Evolutionary conservation across 1,139 yeast genomes (phyloP).

Genomic region (Hanseniaspora gamundiae): DNA sequence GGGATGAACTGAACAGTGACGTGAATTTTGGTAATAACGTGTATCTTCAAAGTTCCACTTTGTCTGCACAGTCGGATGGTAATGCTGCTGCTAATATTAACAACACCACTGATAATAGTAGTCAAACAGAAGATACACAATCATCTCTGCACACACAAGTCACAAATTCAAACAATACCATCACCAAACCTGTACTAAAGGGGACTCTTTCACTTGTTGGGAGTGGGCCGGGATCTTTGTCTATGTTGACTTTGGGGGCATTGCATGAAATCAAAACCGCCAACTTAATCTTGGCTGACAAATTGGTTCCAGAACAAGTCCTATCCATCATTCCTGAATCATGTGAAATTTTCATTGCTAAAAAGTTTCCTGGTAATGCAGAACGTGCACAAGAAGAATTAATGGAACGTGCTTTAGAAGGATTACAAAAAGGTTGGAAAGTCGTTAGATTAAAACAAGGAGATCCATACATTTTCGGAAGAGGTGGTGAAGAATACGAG

Average conservation of each 20-base stretch:
- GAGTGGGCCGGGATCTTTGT: conserved; percentile 86
- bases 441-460: conserved; percentile 93
- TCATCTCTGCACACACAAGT: not conserved
- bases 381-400: conserved; percentile 86
- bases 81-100: not conserved
- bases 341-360: conserved; percentile 73
- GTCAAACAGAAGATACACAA: not conserved
- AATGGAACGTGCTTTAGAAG: conserved; percentile 54
- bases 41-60: no score
- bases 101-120: not conserved
- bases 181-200: conserved; percentile 8
- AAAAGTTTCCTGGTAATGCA: conserved; percentile 95
- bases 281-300: conserved; percentile 79
- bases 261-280: conserved; percentile 69
- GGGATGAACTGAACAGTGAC: conserved; percentile 15
- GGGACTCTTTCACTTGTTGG: conserved; percentile 77
- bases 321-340: conserved; percentile 64
- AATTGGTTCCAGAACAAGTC: conserved; percentile 82
- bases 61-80: not conserved
- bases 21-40: no score
- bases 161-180: not conserved
- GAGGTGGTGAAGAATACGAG: conserved; percentile 87
- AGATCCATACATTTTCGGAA: conserved; percentile 91
- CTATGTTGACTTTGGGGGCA: conserved; percentile 78
- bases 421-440: conserved; percentile 49